Percentiles rank a stretch among this genome's conserved stretches.
Evolutionary conservation across 108 stramenopile species (phyloP).

Genomic region (Nannochloropsis oceanica): DNA sequence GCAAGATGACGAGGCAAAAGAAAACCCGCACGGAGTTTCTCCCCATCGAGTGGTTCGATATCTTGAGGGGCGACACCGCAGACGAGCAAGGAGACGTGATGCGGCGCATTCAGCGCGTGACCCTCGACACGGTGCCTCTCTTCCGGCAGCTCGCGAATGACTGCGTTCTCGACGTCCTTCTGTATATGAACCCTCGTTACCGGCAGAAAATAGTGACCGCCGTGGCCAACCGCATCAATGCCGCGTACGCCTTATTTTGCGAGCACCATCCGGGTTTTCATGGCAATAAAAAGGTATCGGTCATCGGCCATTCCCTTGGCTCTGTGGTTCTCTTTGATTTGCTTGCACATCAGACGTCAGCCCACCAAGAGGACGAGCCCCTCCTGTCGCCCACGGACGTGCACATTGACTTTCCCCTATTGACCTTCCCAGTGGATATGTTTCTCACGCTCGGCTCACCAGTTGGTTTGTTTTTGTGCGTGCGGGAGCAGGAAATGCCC

Average conservation of each 20-base stretch:
- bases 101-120: conserved; percentile 36
- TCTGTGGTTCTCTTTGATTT: conserved; percentile 72
- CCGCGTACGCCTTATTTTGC: conserved; percentile 32
- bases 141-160: conserved; percentile 67
- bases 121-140: conserved; percentile 54
- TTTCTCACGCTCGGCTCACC: not conserved
- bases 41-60: conserved; percentile 66
- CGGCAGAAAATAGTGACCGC: conserved; percentile 44
- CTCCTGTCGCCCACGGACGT: not conserved
- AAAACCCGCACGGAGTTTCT: conserved; percentile 55
- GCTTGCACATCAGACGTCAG: conserved; percentile 31
- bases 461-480: not conserved
- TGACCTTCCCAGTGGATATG: not conserved
- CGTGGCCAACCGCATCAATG: conserved; percentile 43
- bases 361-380: not conserved
- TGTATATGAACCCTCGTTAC: conserved; percentile 60
- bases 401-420: not conserved
- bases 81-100: conserved; percentile 22
- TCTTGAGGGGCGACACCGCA: conserved; percentile 39
- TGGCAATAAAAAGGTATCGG: conserved; percentile 39
- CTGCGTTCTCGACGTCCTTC: conserved; percentile 26
- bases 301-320: conserved; percentile 69
- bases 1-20: not conserved
- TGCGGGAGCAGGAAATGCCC: not conserved
- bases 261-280: conserved; percentile 47